Conservation (phyloP, 257 asterid genomes). For the Primulina tabacum region DNA sequence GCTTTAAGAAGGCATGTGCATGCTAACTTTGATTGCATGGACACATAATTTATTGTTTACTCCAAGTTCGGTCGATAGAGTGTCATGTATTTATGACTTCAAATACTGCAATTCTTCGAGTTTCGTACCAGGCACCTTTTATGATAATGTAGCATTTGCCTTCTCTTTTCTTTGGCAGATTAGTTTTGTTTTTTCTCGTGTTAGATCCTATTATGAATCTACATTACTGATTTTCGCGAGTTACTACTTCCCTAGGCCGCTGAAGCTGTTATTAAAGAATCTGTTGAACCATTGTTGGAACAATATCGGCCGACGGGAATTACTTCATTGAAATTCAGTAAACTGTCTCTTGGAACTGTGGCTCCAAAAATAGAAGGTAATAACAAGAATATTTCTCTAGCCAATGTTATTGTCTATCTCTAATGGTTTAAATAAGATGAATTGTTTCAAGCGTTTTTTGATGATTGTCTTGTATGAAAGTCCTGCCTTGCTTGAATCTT, state of each 20-base stretch:
- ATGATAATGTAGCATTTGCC: background rate
- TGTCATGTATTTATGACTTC: background rate
- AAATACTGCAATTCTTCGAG: background rate
- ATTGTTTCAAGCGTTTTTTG: background rate
- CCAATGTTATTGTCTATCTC: slow-evolving; percentile 6
- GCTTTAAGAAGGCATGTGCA: background rate
- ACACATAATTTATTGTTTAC: background rate
- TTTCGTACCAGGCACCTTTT: background rate
- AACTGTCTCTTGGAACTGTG: slow-evolving; percentile 92
- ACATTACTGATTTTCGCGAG: slow-evolving; percentile 15
- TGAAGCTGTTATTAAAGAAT: slow-evolving; percentile 84
- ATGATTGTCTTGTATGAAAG: slow-evolving; percentile 5
- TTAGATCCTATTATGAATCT: slow-evolving; percentile 18
- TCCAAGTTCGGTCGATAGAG: background rate
- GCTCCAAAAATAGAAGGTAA: slow-evolving; percentile 99
- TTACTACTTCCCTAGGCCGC: slow-evolving; percentile 71
- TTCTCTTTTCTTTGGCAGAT: background rate
- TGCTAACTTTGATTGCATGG: background rate
- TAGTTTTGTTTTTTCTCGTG: background rate
- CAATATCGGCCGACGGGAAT: slow-evolving; percentile 92
- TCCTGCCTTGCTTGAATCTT: background rate
- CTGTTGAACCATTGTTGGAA: slow-evolving; percentile 96
- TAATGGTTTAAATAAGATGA: background rate
- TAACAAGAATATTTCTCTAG: slow-evolving; percentile 2
- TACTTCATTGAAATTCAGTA: slow-evolving; percentile 81